phyloP scores from a whole-genome alignment of 768 basidiomycete genomes.

The Saitozyma sp. region DNA sequence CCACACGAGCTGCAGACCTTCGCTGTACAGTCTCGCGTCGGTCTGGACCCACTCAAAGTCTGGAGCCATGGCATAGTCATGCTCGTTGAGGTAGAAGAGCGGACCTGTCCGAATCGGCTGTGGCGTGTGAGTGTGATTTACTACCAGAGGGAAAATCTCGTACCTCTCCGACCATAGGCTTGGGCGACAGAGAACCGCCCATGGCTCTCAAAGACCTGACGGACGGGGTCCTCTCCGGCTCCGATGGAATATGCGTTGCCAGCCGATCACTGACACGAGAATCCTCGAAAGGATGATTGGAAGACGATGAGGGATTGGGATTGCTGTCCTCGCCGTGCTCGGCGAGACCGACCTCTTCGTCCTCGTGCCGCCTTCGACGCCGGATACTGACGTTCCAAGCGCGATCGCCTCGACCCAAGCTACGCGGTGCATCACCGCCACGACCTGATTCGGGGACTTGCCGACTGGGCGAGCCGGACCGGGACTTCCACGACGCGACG shows the following conservation, averaged over 20 bases:
- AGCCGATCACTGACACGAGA: too few species aligned
- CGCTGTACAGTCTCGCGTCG: constrained; percentile 67
- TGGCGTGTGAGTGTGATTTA: not conserved
- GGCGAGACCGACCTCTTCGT: constrained; percentile 21
- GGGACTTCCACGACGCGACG: constrained; percentile 40
- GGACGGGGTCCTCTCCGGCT: too few species aligned
- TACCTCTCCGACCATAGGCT: constrained; percentile 5
- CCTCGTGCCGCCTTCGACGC: constrained; percentile 26
- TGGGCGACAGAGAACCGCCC: not conserved
- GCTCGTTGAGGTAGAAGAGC: constrained; percentile 91
- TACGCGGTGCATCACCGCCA: constrained; percentile 17
- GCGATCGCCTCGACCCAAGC: constrained; percentile 20
- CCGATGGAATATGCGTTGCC: too few species aligned
- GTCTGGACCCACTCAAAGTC: constrained; percentile 76
- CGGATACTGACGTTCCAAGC: constrained; percentile 45
- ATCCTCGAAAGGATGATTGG: not conserved
- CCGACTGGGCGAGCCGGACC: constrained; percentile 33
- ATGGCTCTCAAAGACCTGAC: too few species aligned
- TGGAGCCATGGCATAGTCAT: constrained; percentile 64
- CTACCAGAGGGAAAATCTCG: not conserved
- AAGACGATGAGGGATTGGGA: constrained; percentile 1
- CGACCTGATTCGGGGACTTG: constrained; percentile 2
- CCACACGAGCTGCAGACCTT: constrained; percentile 84
- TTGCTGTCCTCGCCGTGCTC: constrained; percentile 24
- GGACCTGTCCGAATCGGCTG: constrained; percentile 83